Base-by-base conservation (phyloP, 768 basidiomycete genomes). In the Agaricus subrufescens region DNA sequence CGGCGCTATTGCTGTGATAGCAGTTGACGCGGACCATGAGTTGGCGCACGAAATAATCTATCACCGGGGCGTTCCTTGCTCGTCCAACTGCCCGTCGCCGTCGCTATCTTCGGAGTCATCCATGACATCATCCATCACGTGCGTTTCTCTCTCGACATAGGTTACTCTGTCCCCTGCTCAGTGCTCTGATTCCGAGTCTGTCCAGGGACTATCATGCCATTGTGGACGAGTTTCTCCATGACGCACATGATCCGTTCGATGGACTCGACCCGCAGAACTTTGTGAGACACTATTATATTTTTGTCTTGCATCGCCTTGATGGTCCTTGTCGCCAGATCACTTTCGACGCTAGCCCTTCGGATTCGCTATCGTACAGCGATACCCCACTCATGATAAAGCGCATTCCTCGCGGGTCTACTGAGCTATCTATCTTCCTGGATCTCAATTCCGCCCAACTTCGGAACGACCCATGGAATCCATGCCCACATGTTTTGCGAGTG, bases 401-500 rank as follows among this genome's bases (percentile, higher is more conserved):
- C 15, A 60, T 78, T 10, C 60, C 65, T 44, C 65, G 64, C 12
- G 65, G 67, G 9, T 72, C 76, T 0, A 47, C 66, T 14, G 79
- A 81, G 58, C 64, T 78, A 6, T 58, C 68, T 26, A 59, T 82
- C 10, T 63, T 79, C 10, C 67, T 75, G 15, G 69, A 74, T 12
- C 71, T 81, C 52, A 81, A 82, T 56, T 67, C 73, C 14, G 67
- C 69, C 19, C 74, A 76, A 39, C 62, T 69, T 5, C 75, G 81
- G 11, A 61, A 67, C 46, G 81, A 83, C 61, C 80, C 81, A 0
- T 82, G 81, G 81, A 83, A 83, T 59, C 74, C 80, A 4, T 67
- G 72, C 8, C 81, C 79, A 3, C 78, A 76, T 44, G 67, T 83
- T 8, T 62, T 78, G 12, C 68, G 71, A 55, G 73, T 73, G 1